These are phyloP conservation scores for Candida methanosorbosa DNA, from an alignment of 805 yeast genomes.

Conservation along the genomic window DNA sequence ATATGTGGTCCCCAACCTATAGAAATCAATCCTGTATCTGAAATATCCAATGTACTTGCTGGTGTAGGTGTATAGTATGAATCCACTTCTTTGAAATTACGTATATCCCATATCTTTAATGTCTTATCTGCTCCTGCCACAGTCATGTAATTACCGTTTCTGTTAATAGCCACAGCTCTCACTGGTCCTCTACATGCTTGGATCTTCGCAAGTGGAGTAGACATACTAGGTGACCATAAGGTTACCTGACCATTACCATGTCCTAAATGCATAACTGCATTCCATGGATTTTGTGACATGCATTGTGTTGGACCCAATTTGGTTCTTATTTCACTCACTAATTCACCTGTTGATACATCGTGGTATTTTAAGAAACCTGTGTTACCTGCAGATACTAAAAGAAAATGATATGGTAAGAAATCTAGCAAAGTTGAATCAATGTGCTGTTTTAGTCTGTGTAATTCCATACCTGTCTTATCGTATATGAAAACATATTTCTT, in stretches of 20 bases:
- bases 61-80: conserved; percentile 75
- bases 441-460: conserved; percentile 87
- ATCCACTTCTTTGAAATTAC: conserved; percentile 72
- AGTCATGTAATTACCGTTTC: conserved; percentile 93
- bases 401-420: conserved; percentile 86
- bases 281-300: conserved; percentile 90
- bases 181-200: conserved; percentile 84
- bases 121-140: conserved; percentile 82
- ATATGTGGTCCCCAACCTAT: conserved; percentile 97
- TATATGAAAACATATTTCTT: conserved; percentile 89
- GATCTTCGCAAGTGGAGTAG: conserved; percentile 76
- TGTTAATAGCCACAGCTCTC: conserved; percentile 73
- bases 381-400: conserved; percentile 81
- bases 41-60: conserved; percentile 67
- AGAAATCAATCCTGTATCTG: conserved; percentile 80
- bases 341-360: conserved; percentile 87
- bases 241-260: conserved; percentile 90
- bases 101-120: conserved; percentile 87
- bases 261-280: conserved; percentile 90
- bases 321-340: conserved; percentile 78
- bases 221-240: conserved; percentile 86
- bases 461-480: conserved; percentile 83
- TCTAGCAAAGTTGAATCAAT: conserved; percentile 76
- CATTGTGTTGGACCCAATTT: conserved; percentile 85
- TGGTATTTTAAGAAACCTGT: conserved; percentile 87